Conservation (phyloP, 2,329 filamentous ascomycete genomes). For the Pyricularia grisea region DNA sequence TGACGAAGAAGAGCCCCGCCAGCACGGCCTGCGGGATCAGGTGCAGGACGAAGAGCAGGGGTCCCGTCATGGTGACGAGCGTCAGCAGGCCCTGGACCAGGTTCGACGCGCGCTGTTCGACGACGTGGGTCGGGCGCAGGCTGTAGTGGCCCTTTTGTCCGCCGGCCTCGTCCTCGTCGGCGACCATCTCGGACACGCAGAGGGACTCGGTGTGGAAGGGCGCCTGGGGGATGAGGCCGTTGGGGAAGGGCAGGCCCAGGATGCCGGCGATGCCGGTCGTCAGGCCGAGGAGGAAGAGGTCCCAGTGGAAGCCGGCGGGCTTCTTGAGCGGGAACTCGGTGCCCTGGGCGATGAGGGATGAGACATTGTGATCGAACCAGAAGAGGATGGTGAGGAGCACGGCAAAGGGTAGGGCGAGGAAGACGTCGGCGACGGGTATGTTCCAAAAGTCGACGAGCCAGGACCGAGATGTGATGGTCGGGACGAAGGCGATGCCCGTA, state of each 20-base stretch:
- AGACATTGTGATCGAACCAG: slow-evolving; percentile 86
- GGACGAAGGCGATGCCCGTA: slow-evolving; percentile 68
- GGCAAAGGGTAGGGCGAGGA: slow-evolving; percentile 81
- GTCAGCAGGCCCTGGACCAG: slow-evolving; percentile 69
- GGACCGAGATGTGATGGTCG: slow-evolving; percentile 53
- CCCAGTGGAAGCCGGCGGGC: slow-evolving; percentile 79
- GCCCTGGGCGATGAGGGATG: slow-evolving; percentile 72
- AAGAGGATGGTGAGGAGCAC: slow-evolving; percentile 75
- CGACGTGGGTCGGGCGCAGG: slow-evolving; percentile 49
- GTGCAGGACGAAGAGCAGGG: slow-evolving; percentile 63
- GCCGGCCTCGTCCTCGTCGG: slow-evolving; percentile 33
- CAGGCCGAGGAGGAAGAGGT: slow-evolving; percentile 69
- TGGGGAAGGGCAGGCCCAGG: slow-evolving; percentile 66
- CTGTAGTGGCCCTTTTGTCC: slow-evolving; percentile 45
- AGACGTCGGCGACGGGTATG: slow-evolving; percentile 61
- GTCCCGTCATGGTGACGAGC: slow-evolving; percentile 69
- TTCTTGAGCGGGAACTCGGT: slow-evolving; percentile 75
- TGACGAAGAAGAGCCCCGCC: slow-evolving; percentile 75
- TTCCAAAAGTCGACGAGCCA: slow-evolving; percentile 84
- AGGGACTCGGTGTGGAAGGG: slow-evolving; percentile 75
- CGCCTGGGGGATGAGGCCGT: slow-evolving; percentile 75
- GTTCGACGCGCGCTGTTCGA: slow-evolving; percentile 73
- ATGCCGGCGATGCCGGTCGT: slow-evolving; percentile 69
- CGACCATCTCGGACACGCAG: slow-evolving; percentile 54
- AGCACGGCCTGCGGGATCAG: slow-evolving; percentile 73